Evolutionary conservation across 2,329 filamentous ascomycete genomes (phyloP), one percentile per base, ranked within the genome.

Genomic region (Fusarium paranaense): DNA sequence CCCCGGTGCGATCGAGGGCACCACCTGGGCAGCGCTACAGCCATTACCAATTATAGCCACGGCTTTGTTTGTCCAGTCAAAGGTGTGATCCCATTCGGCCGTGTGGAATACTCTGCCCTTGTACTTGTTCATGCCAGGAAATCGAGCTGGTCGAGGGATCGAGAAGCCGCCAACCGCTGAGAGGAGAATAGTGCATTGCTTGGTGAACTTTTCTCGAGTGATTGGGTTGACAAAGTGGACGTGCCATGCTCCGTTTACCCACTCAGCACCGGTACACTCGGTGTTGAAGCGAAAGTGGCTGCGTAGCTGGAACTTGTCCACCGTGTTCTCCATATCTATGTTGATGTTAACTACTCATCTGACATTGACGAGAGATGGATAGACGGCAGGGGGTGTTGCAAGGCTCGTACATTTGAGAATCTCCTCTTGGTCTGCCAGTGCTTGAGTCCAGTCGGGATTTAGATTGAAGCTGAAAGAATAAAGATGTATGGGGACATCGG

Each of bases 401-500:
- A 4, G 18, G 71, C 70, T 27, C 75, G 5, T 40, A 76, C 77
- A 82, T 35, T 80, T 50, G 1, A 81, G 70, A 47, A 85, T 85
- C 70, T 85, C 83, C 1, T 71, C 56, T 61, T 82, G 81, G 7
- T 81, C 78, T 22, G 78, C 79, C 27, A 81, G 79, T 61, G 81
- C 76, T 61, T 80, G 78, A 13, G 80, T 80, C 83, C 83, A 85
- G 54, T 84, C 69, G 0, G 83, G 82, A 32, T 85, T 85, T 13
- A 81, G 74, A 20, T 81, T 83, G 74, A 85, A 85, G 40, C 81
- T 83, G 77, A 83, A 85, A 0, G 83, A 85, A 64, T 85, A 86
- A 3, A 85, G 78, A 72, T 84, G 65, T 27, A 63, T 65, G 6
- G 63, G 67, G 2, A 75, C 66, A 62, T 75, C 72, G 13, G 59